These are phyloP conservation scores for Alternaria conjuncta DNA, from an alignment of 2,329 filamentous ascomycete genomes.

Conservation along the genomic window DNA sequence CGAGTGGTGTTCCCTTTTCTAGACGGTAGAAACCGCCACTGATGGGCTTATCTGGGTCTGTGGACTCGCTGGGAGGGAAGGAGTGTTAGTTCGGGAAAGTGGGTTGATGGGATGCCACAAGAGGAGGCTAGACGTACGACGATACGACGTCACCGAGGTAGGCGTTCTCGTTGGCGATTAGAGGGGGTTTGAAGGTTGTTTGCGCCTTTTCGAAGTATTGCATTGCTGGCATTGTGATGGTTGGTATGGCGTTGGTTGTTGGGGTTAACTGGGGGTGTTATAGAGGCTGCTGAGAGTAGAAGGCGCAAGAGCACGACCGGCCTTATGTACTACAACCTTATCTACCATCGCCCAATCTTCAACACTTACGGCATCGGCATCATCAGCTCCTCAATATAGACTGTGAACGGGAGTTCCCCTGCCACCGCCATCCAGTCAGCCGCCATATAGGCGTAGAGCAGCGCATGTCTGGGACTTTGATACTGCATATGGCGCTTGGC, in stretches of 20 bases:
- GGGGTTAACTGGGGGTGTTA: not conserved
- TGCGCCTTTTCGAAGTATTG: slow-evolving; percentile 65
- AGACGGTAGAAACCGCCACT: slow-evolving; percentile 70
- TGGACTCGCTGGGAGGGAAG: slow-evolving; percentile 54
- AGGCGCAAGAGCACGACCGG: not conserved
- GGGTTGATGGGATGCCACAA: not conserved
- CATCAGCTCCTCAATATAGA: not conserved
- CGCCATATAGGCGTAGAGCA: not conserved
- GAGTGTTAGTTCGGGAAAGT: not conserved
- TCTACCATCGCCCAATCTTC: not conserved
- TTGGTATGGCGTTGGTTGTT: not conserved
- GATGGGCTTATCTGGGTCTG: slow-evolving; percentile 65
- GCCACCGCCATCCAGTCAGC: not conserved
- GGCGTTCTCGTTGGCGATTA: slow-evolving; percentile 72
- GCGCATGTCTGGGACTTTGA: not conserved
- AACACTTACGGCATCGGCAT: not conserved
- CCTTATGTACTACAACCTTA: not conserved
- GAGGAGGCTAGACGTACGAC: slow-evolving; percentile 49
- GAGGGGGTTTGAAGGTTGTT: slow-evolving; percentile 66
- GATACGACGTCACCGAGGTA: slow-evolving; percentile 69
- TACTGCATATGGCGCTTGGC: not conserved
- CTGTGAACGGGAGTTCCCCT: not conserved
- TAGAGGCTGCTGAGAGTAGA: not conserved
- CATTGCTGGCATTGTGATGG: slow-evolving; percentile 41
- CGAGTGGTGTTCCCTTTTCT: slow-evolving; percentile 70